Conservation (phyloP, 169 alveolate genomes). For the Eimeria necatrix region DNA sequence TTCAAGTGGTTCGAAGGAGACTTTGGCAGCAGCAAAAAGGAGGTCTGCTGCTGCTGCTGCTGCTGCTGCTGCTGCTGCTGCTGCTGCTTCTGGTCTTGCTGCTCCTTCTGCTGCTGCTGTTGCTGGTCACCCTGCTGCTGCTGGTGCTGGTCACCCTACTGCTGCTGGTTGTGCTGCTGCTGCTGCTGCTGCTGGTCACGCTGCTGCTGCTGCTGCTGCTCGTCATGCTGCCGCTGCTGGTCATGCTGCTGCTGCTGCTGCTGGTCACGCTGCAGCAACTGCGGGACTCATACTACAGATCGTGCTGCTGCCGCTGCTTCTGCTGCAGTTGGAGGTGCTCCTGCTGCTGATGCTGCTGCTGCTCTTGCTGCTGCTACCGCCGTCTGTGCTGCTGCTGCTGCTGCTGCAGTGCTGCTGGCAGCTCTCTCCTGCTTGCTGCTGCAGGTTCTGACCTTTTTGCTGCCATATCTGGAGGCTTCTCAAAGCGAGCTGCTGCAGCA, state of each 20-base stretch:
- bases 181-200: neutral
- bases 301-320: neutral
- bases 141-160: no score
- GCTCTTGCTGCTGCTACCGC: no score
- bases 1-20: neutral
- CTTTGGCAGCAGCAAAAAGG: neutral
- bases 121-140: no score
- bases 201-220: neutral
- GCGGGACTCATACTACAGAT: neutral
- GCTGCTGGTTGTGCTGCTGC: no score
- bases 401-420: neutral
- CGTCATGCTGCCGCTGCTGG: neutral
- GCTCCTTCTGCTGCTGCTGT: neutral
- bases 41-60: neutral
- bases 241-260: neutral
- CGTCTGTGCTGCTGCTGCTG: neutral
- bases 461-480: neutral
- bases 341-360: no score
- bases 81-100: neutral
- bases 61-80: slow-evolving; percentile 23
- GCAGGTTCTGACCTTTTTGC: neutral
- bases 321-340: neutral
- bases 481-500: slow-evolving; percentile 4
- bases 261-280: neutral
- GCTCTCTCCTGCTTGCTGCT: neutral